Evolutionary conservation across 192 early-diverging fungal genomes (phyloP), one percentile per base, ranked within the genome.

Genomic region (Cladochytrium replicatum): DNA sequence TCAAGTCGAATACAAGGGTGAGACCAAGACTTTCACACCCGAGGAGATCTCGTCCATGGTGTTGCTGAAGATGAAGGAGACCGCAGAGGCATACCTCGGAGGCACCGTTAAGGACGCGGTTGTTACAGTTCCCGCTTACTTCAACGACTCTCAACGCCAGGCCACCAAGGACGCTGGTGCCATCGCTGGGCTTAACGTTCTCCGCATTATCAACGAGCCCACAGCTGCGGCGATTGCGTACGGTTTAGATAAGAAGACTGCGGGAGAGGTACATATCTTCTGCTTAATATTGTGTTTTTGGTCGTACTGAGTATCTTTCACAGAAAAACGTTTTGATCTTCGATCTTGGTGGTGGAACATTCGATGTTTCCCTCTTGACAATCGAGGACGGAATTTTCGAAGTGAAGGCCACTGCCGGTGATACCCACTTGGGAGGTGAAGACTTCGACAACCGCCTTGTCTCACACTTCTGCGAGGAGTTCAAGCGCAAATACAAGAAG

Each of bases 371-470:
- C 46, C 86, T 97, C 53, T 72, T 95, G 46, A 85, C 88, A 63
- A 94, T 97, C 72, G 90, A 89, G 63, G 86, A 87, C 47, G 90
- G 90, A 48, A 82, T 91, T 56, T 90, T 93, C 55, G 89, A 90
- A 69, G 89, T 93, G 61, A 84, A 84, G 80, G 86, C 90, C 57
- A 93, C 90, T 29, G 84, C 86, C 48, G 90, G 90, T 77, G 87
- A 93, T 66, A 93, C 88, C 41, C 87, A 93, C 60, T 72, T 93
- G 58, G 91, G 93, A 72, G 93, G 93, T 67, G 90, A 93, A 77
- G 91, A 97, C 79, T 97, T 97, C 74, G 94, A 97, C 78, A 95
- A 97, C 88, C 84, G 88, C 64, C 74, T 97, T 46, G 88, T 97
- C 61, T 82, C 86, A 65, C 88, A 91, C 87, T 97, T 95, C 52